These are phyloP conservation scores for Corymbia citriodora DNA, from an alignment of 441 rosid species.

Conservation along the genomic window DNA sequence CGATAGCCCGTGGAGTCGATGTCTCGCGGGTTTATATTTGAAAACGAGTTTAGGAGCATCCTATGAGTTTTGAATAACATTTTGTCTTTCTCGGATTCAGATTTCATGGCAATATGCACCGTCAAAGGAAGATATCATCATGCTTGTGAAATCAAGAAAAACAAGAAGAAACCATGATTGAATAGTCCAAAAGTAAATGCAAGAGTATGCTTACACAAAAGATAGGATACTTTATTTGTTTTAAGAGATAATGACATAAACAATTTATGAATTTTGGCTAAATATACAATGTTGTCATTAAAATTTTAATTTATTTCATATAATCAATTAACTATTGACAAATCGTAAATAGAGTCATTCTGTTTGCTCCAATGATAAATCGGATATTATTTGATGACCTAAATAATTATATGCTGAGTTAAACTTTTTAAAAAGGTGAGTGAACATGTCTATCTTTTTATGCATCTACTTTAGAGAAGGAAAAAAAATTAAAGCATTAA, in stretches of 20 bases:
- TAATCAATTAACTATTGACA: fast-evolving
- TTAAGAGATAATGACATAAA: background rate
- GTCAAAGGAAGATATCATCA: background rate
- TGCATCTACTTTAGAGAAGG: background rate
- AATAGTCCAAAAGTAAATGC: background rate
- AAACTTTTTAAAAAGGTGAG: too few relatives aligned
- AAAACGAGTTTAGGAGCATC: background rate
- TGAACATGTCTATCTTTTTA: background rate
- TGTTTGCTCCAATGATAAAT: background rate
- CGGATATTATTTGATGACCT: background rate
- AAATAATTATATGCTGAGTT: background rate
- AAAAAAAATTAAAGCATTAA: background rate
- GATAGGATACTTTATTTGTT: background rate
- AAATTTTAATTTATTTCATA: background rate
- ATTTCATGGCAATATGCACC: background rate
- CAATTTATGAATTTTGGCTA: background rate
- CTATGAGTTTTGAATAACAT: background rate
- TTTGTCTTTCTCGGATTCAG: background rate
- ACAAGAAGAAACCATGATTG: background rate
- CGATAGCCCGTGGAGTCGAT: fast-evolving
- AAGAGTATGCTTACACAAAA: background rate
- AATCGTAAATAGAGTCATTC: background rate
- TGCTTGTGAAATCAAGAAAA: background rate
- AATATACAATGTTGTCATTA: background rate
- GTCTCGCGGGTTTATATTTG: fast-evolving